Conservation (phyloP, 2,329 filamentous ascomycete genomes). For the Fusarium acutatum region DNA sequence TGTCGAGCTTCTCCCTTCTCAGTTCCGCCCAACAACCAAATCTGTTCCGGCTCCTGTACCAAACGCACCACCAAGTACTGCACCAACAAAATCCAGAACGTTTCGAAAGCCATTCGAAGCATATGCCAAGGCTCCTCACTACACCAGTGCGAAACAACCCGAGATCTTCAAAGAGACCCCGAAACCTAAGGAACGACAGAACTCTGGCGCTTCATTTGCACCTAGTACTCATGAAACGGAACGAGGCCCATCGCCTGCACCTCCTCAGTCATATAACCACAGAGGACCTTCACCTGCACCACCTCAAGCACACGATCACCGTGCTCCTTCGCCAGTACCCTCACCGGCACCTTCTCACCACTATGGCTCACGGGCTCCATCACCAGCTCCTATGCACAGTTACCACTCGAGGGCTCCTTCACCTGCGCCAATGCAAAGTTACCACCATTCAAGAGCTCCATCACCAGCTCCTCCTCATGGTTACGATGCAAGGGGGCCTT, state of each 20-base stretch:
- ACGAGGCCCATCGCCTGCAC: constrained; percentile 39
- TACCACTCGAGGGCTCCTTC: constrained; percentile 23
- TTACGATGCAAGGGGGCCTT: constrained; percentile 47
- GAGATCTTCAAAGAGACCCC: constrained; percentile 62
- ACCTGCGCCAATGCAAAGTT: constrained; percentile 33
- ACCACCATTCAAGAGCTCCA: constrained; percentile 40
- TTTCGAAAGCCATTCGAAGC: constrained; percentile 74
- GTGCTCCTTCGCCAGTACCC: constrained; percentile 46
- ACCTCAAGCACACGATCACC: constrained; percentile 16
- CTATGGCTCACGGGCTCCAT: constrained; percentile 46
- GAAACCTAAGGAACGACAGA: constrained; percentile 50
- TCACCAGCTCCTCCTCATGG: constrained; percentile 42
- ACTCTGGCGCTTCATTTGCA: constrained; percentile 52
- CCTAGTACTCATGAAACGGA: constrained; percentile 35
- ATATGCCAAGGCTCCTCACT: constrained; percentile 72
- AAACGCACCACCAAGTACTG: constrained; percentile 62
- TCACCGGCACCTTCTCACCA: constrained; percentile 45
- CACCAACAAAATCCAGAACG: constrained; percentile 67
- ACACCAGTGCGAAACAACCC: constrained; percentile 69
- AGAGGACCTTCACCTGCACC: constrained; percentile 27
- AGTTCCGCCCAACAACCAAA: constrained; percentile 79
- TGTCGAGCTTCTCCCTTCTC: constrained; percentile 85
- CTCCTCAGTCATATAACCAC: constrained; percentile 27
- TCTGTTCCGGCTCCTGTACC: constrained; percentile 66
- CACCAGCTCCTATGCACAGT: constrained; percentile 34